A percentile compares a stretch with the other conserved stretches of the same genome.
Conservation (phyloP, 257 asterid genomes). For the Capsicum baccatum region DNA sequence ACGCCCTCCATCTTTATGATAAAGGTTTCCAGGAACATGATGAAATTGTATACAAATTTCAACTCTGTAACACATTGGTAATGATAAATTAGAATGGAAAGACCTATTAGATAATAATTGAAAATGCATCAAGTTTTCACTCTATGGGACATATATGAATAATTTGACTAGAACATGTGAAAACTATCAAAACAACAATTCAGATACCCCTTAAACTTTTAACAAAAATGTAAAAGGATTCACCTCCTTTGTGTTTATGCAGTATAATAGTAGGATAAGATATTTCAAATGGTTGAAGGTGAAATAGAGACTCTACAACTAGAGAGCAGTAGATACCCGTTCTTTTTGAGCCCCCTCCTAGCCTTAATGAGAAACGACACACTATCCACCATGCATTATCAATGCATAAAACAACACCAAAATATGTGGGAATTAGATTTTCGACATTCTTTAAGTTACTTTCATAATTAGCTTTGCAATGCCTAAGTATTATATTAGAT, state of each 20-base stretch:
- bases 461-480: conserved; percentile 32
- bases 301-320: conserved; percentile 10
- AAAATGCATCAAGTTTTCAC: neutral
- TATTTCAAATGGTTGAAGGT: conserved; percentile 11
- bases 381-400: conserved; percentile 62
- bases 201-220: neutral
- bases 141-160: neutral
- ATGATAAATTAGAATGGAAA: neutral
- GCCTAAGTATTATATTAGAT: conserved; percentile 49
- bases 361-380: conserved; percentile 58
- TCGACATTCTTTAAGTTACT: conserved; percentile 27
- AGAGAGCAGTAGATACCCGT: conserved; percentile 38
- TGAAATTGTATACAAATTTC: conserved; percentile 53
- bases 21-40: conserved; percentile 55
- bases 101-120: neutral
- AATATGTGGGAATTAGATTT: conserved; percentile 44
- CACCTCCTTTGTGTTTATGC: conserved; percentile 12
- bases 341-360: conserved; percentile 48
- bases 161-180: neutral
- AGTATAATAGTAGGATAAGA: neutral
- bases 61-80: conserved; percentile 40
- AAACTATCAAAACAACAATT: neutral
- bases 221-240: neutral
- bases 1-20: conserved; percentile 35
- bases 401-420: conserved; percentile 54